phyloP scores from a whole-genome alignment of 768 basidiomycete genomes.

The Tricholoma saponaceum region DNA sequence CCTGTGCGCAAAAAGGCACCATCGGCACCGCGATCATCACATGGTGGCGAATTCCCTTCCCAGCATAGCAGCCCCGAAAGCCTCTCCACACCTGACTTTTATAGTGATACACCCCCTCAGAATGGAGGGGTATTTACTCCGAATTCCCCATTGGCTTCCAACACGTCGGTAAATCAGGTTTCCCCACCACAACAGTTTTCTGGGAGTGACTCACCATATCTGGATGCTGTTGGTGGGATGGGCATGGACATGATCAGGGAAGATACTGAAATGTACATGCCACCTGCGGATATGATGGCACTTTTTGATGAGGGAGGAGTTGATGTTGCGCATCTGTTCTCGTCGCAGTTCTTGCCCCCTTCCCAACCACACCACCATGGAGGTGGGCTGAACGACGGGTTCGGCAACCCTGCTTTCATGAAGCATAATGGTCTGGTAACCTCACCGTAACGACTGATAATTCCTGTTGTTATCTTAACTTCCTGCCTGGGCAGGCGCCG shows the following conservation, averaged over 20 bases:
- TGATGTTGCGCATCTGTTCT: slow-evolving; percentile 30
- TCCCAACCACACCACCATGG: slow-evolving; percentile 14
- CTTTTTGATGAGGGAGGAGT: slow-evolving; percentile 51
- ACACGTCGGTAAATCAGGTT: slow-evolving; percentile 5
- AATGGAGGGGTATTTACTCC: slow-evolving; percentile 20
- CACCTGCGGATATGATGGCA: slow-evolving; percentile 56
- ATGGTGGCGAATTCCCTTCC: slow-evolving; percentile 41
- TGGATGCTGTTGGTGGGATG: slow-evolving; percentile 29
- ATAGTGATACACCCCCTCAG: slow-evolving; percentile 42
- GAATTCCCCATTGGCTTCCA: slow-evolving; percentile 11
- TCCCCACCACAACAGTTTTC: slow-evolving; percentile 8
- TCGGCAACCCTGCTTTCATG: slow-evolving; percentile 28
- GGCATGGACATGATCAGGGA: slow-evolving; percentile 44
- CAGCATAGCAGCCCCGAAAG: slow-evolving; percentile 60
- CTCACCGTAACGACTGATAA: slow-evolving; percentile 26
- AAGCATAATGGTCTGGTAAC: slow-evolving; percentile 32
- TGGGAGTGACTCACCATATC: slow-evolving; percentile 20
- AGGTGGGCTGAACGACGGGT: slow-evolving; percentile 11
- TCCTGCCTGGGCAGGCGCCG: not conserved
- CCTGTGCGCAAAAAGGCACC: slow-evolving; percentile 79
- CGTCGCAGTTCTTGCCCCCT: slow-evolving; percentile 24
- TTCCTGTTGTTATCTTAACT: not conserved
- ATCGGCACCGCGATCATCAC: slow-evolving; percentile 39
- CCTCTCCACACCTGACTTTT: slow-evolving; percentile 64
- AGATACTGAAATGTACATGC: slow-evolving; percentile 52